Evolutionary conservation across 305 asterid species (phyloP).

Genomic region (Solanum hybrid): DNA sequence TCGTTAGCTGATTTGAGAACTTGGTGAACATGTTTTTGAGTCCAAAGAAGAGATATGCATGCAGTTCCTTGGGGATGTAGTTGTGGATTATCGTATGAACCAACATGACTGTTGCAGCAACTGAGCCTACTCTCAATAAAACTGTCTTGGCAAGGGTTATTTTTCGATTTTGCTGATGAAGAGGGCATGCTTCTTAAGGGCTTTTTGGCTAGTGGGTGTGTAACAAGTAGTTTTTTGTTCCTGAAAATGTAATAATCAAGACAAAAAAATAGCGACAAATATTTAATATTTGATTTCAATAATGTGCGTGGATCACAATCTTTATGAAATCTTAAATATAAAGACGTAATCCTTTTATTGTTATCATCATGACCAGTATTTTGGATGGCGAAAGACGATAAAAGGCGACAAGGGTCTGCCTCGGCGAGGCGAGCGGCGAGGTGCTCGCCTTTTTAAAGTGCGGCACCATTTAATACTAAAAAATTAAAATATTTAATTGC

Average conservation of each 20-base stretch:
- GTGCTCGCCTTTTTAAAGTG: too few relatives aligned
- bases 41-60: not conserved
- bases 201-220: not conserved
- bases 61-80: not conserved
- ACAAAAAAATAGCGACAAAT: not conserved
- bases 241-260: not conserved
- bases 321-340: not conserved
- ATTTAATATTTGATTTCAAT: not conserved
- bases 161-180: not conserved
- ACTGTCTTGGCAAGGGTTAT: not conserved
- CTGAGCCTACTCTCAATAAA: not conserved
- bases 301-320: not conserved
- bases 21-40: not conserved
- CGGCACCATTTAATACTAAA: too few relatives aligned
- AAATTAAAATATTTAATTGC: too few relatives aligned
- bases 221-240: not conserved
- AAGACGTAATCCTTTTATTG: not conserved
- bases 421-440: too few relatives aligned
- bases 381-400: too few relatives aligned
- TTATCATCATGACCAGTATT: not conserved
- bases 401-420: not conserved
- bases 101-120: conserved; percentile 1
- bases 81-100: not conserved
- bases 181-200: not conserved
- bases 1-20: not conserved